Percentiles rank a stretch among this genome's conserved stretches.
Conservation (phyloP, 2,329 filamentous ascomycete species). For the Ceratocystiopsis sp. region DNA sequence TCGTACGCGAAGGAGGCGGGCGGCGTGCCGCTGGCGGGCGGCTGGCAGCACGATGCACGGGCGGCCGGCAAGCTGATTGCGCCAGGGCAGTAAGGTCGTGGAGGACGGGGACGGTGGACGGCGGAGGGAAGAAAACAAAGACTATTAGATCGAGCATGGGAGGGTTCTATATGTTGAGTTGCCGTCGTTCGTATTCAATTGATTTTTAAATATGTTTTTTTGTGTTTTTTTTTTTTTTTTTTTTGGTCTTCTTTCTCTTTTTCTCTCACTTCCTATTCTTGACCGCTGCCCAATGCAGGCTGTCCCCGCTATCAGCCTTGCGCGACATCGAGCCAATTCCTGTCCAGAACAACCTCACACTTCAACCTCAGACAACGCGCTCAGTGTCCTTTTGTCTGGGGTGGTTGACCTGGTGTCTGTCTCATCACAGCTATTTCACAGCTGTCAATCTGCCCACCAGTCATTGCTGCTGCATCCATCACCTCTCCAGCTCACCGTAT, state of each 20-base stretch:
- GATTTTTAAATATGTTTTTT: background rate
- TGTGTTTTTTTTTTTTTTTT: slow-evolving; percentile 2
- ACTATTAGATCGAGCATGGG: background rate
- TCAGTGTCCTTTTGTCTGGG: too few species aligned
- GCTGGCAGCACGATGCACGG: slow-evolving; percentile 61
- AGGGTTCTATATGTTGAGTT: too few species aligned
- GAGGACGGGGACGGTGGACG: too few species aligned
- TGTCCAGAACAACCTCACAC: too few species aligned
- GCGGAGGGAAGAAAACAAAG: background rate
- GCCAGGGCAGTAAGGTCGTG: slow-evolving; percentile 50
- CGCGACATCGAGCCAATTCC: too few species aligned
- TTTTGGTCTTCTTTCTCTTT: background rate
- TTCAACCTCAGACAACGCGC: too few species aligned
- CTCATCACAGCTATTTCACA: too few species aligned
- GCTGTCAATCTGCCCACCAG: too few species aligned
- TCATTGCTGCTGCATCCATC: background rate
- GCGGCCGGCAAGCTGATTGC: slow-evolving; percentile 71
- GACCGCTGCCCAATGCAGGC: too few species aligned
- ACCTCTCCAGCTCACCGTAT: background rate
- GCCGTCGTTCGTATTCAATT: too few species aligned
- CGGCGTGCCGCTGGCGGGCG: slow-evolving; percentile 64
- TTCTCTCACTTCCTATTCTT: background rate
- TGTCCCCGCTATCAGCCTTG: too few species aligned
- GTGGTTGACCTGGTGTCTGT: too few species aligned
- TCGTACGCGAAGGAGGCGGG: slow-evolving; percentile 59